Base-by-base conservation (phyloP, 768 basidiomycete genomes). In the Neoboletus subvelutipes region DNA sequence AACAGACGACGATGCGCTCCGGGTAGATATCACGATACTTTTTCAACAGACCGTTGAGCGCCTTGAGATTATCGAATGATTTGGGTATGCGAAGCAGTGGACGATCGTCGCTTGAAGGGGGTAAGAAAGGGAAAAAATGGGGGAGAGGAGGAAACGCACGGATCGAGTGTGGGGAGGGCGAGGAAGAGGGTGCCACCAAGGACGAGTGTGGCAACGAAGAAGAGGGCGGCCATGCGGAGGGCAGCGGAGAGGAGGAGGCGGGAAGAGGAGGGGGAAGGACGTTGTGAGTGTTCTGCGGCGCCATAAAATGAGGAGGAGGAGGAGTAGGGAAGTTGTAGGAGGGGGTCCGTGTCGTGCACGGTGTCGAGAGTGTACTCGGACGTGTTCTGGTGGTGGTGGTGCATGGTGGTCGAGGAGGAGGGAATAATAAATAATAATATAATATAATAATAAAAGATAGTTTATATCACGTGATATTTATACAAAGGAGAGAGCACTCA, bases 11-110 rank as follows among this genome's bases (percentile, higher is more conserved):
- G 59, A 95, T 90, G 47, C 93, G 83, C 71, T 80, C 83, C 4
- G 92, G 93, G 70, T 94, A 92, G 60, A 92, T 88, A 56, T 89
- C 85, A 47, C 93, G 83, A 74, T 98, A 98, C 70, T 96, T 96
- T 80, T 93, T 94, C 39, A 94, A 77, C 7, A 95, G 84, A 22
- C 70, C 76, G 68, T 98, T 97, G 50, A 98, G 81, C 8, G 83
- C 85, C 67, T 98, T 86, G 12, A 98, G 80, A 69, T 98, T 86
- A 20, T 78, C 80, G 63, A 98, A 98, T 4, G 88, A 90, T 69
- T 88, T 92, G 13, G 96, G 96, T 51, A 98, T 82, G 64, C 84
- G 87, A 26, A 98, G 78, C 29, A 81, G 68, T 0, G 83, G 84
- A 37, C 86, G 83, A 77, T 98, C 94, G 49, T 78, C 83, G 40